Conservation (phyloP, 176 grass and related monocot genomes). For the Puya raimondii region DNA sequence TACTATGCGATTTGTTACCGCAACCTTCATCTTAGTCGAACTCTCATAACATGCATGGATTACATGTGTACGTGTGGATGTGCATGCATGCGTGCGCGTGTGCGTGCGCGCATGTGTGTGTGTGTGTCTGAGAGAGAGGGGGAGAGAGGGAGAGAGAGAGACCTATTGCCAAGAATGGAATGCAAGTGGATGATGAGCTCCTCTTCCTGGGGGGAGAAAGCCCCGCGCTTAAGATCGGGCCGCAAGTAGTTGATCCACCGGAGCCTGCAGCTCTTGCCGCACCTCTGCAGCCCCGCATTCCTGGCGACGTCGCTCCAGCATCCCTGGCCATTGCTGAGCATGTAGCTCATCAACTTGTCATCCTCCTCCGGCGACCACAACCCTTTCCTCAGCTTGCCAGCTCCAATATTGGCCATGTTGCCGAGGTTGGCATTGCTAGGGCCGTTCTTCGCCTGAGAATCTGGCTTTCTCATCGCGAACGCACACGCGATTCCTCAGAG, state of each 20-base stretch:
- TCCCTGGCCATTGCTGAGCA: constrained; percentile 81
- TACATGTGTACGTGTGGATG: neutral
- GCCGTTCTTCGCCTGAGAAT: constrained; percentile 7
- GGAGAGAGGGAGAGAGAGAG: neutral
- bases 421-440: neutral
- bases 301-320: constrained; percentile 93
- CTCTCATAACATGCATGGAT: neutral
- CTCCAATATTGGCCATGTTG: constrained; percentile 12
- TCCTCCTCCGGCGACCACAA: constrained; percentile 99
- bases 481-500: neutral
- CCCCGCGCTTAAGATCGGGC: constrained; percentile 92
- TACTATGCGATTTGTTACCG: neutral
- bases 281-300: constrained; percentile 86
- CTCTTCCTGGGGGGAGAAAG: constrained; percentile 95
- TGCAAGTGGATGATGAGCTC: constrained; percentile 90
- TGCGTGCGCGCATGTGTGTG: too few relatives aligned
- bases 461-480: constrained; percentile 65
- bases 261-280: constrained; percentile 98
- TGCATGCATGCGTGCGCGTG: too few relatives aligned
- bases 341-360: constrained; percentile 79
- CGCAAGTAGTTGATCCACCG: constrained; percentile 99
- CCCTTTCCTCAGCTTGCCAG: constrained; percentile 69
- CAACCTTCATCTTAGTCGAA: neutral
- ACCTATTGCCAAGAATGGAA: constrained; percentile 94
- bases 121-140: neutral